A percentile compares a stretch with the other conserved stretches of the same genome.
Evolutionary conservation across 2,329 filamentous ascomycete species (phyloP).

Genomic region (Fusarium sp.): DNA sequence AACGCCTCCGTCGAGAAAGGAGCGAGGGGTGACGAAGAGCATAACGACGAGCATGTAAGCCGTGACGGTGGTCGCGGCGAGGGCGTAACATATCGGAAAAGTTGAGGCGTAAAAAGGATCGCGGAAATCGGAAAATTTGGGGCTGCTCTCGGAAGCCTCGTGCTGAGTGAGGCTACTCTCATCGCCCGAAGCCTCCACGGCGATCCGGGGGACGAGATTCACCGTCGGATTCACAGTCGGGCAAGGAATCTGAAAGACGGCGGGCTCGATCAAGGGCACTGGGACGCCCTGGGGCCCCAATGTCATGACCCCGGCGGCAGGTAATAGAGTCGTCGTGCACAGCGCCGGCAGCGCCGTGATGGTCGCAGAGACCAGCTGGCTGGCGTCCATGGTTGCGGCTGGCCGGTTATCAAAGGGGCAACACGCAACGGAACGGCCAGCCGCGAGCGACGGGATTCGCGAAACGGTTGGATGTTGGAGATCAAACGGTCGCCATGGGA

Average conservation of each 20-base stretch:
- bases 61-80: constrained; percentile 90
- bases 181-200: constrained; percentile 50
- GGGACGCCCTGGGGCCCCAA: constrained; percentile 62
- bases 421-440: constrained; percentile 39
- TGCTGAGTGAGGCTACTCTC: constrained; percentile 49
- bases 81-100: constrained; percentile 91
- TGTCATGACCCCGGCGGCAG: constrained; percentile 59
- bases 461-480: constrained; percentile 21
- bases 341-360: constrained; percentile 46
- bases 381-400: constrained; percentile 43
- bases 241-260: constrained; percentile 62
- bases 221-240: constrained; percentile 38
- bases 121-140: constrained; percentile 71
- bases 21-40: constrained; percentile 93
- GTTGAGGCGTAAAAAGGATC: constrained; percentile 96
- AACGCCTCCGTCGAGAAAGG: constrained; percentile 87
- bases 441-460: constrained; percentile 42
- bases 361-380: constrained; percentile 39
- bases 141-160: constrained; percentile 46
- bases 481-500: constrained; percentile 40
- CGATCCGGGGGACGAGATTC: constrained; percentile 34
- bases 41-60: constrained; percentile 94
- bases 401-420: constrained; percentile 33
- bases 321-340: constrained; percentile 58
- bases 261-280: constrained; percentile 69